Evolutionary conservation across 2,329 filamentous ascomycete species (phyloP).

Genomic region (Colletotrichum spaethianum): DNA sequence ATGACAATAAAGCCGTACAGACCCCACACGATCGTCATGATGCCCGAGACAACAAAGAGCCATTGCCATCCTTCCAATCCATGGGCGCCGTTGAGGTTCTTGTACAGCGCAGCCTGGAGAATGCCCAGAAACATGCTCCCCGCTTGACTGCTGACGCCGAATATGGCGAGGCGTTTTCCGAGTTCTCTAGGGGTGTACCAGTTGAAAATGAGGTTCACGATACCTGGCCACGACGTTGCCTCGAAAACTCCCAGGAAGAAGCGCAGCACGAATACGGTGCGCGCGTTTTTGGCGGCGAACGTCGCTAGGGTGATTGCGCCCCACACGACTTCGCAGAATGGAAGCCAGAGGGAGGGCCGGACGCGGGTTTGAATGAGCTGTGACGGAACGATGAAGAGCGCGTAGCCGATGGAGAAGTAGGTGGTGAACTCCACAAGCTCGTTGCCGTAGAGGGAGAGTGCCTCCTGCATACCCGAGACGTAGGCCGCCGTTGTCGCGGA

Average conservation of each 20-base stretch:
- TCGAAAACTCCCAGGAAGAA: constrained; percentile 60
- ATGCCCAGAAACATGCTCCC: constrained; percentile 71
- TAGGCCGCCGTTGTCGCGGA: constrained; percentile 47
- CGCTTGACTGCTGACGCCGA: constrained; percentile 64
- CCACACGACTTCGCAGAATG: constrained; percentile 51
- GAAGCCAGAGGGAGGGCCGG: constrained; percentile 60
- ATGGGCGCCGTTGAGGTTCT: constrained; percentile 62
- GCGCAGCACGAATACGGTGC: constrained; percentile 56
- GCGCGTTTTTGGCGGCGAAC: not conserved
- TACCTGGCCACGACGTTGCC: constrained; percentile 55
- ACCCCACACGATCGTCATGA: constrained; percentile 70
- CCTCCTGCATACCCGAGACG: constrained; percentile 47
- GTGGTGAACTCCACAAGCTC: constrained; percentile 45
- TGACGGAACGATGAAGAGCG: constrained; percentile 45
- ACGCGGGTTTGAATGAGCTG: constrained; percentile 56
- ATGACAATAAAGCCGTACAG: constrained; percentile 64
- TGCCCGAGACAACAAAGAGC: constrained; percentile 71
- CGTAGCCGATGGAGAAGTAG: constrained; percentile 45
- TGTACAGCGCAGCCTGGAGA: constrained; percentile 68
- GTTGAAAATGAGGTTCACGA: constrained; percentile 59
- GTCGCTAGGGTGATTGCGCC: constrained; percentile 12
- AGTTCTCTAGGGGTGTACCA: constrained; percentile 61
- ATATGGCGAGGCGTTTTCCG: constrained; percentile 65
- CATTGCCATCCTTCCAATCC: constrained; percentile 68
- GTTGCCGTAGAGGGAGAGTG: constrained; percentile 45